Conservation (phyloP, 257 asterid genomes). For the Ligustrum vulgare region DNA sequence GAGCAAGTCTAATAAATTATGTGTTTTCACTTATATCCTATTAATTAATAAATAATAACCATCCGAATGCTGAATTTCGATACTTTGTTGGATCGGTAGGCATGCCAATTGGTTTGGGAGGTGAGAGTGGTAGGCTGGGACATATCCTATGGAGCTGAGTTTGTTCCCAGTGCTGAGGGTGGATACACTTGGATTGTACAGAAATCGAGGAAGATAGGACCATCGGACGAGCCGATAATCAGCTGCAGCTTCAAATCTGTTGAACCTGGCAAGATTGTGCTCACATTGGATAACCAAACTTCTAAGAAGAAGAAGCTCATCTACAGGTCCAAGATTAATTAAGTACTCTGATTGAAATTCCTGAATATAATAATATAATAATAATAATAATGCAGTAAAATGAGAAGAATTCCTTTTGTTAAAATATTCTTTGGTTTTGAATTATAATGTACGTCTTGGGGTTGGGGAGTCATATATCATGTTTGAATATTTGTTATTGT, state of each 20-base stretch:
- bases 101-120: slow-evolving; percentile 43
- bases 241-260: slow-evolving; percentile 36
- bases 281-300: slow-evolving; percentile 47
- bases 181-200: slow-evolving; percentile 51
- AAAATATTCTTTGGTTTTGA: slow-evolving; percentile 9
- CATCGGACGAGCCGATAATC: slow-evolving; percentile 41
- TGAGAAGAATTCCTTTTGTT: slow-evolving; percentile 18
- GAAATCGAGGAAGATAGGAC: slow-evolving; percentile 44
- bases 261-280: slow-evolving; percentile 50
- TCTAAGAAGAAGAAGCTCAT: slow-evolving; percentile 56
- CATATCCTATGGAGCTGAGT: slow-evolving; percentile 50
- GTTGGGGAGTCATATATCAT: slow-evolving; percentile 13
- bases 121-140: slow-evolving; percentile 55
- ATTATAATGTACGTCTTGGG: slow-evolving; percentile 26
- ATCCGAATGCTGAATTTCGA: background rate
- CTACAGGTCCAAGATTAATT: slow-evolving; percentile 53
- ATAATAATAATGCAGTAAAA: background rate
- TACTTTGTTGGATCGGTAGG: slow-evolving; percentile 26
- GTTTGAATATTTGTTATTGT: slow-evolving; percentile 20
- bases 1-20: background rate
- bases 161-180: slow-evolving; percentile 47
- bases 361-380: background rate
- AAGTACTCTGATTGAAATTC: slow-evolving; percentile 36
- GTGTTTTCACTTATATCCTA: background rate
- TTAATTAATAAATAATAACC: background rate